Evolutionary conservation across 306 rosid species (phyloP), one percentile per base, ranked within the genome.

Genomic region (Styphnolobium japonicum): DNA sequence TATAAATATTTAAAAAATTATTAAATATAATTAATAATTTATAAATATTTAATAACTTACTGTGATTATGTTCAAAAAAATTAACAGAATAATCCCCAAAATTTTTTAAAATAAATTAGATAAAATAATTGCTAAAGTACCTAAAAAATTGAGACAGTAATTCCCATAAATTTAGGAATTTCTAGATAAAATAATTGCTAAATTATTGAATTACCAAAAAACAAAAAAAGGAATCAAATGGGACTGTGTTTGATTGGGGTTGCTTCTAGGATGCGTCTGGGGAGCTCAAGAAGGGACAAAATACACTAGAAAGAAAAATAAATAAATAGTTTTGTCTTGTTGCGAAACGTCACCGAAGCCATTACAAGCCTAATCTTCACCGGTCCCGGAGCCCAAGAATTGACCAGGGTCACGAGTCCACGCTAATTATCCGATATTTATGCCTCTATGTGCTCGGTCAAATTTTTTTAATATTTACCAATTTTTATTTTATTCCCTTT

Each of bases 251-350:
- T n/a, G 71, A 67, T 65, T 19, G 81, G 36, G 71, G 86, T 81
- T 82, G 82, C 88, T 85, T 78, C 55, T 53, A 0, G 36, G 67
- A 85, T 74, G 82, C 84, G 82, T 74, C 78, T 73, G 43, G 52
- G 76, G 81, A 78, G 81, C 73, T 74, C 76, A 76, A 81, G 73
- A 73, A 67, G 63, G 18, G 51, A 68, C 53, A 81, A 49, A 68
- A 55, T 7, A 53, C 11, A 51, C 14, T 1, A 33, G 2, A 67
- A 62, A 51, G 11, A 62, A 79, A 79, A 42, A 39, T 29, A 75
- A 48, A 74, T n/a, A 65, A 67, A 45, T 40, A 3, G 39, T 16
- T 77, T 80, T 84, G 85, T 81, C 82, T 34, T 46, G 29, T 69
- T 40, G 55, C 31, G 31, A 84, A 25, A 80, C 82, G 87, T 76